Conservation (phyloP, 106 monocot genomes). For the Dendrobium officinale region DNA sequence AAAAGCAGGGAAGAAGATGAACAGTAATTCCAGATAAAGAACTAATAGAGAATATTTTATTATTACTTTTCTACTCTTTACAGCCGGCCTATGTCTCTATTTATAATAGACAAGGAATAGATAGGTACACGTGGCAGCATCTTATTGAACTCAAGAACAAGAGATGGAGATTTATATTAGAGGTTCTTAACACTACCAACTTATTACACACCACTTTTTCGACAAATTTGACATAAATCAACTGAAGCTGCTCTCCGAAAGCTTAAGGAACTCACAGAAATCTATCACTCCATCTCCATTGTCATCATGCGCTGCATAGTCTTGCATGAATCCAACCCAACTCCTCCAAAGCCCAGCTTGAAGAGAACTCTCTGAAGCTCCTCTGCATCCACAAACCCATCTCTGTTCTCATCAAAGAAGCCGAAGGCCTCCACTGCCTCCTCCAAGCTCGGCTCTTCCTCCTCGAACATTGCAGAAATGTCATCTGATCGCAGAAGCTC, state of each 20-base stretch:
- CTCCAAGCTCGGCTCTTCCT: slow-evolving; percentile 37
- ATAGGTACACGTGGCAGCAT: too few relatives aligned
- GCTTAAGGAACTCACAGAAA: slow-evolving; percentile 28
- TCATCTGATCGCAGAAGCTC: slow-evolving; percentile 5
- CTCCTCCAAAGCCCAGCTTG: slow-evolving; percentile 12
- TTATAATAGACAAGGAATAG: too few relatives aligned
- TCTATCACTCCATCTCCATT: slow-evolving; percentile 48
- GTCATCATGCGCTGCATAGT: slow-evolving; percentile 31
- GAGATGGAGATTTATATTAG: too few relatives aligned
- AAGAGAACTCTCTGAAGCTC: slow-evolving; percentile 43
- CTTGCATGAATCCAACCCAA: slow-evolving; percentile 29
- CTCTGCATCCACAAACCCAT: slow-evolving; percentile 38
- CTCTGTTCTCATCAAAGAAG: slow-evolving; percentile 43
- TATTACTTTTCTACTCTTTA: too few relatives aligned
- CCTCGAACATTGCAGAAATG: slow-evolving; percentile 25
- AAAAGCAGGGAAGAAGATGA: too few relatives aligned
- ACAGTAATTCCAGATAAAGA: too few relatives aligned
- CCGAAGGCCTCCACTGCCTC: slow-evolving; percentile 47
- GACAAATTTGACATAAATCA: too few relatives aligned
- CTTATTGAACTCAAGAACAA: too few relatives aligned
- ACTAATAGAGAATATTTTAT: too few relatives aligned
- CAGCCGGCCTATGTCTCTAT: too few relatives aligned
- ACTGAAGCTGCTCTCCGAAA: not conserved
- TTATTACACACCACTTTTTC: too few relatives aligned
- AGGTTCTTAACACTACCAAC: too few relatives aligned